Conservation (phyloP, 345 rosid species). For the Citrus glauca region DNA sequence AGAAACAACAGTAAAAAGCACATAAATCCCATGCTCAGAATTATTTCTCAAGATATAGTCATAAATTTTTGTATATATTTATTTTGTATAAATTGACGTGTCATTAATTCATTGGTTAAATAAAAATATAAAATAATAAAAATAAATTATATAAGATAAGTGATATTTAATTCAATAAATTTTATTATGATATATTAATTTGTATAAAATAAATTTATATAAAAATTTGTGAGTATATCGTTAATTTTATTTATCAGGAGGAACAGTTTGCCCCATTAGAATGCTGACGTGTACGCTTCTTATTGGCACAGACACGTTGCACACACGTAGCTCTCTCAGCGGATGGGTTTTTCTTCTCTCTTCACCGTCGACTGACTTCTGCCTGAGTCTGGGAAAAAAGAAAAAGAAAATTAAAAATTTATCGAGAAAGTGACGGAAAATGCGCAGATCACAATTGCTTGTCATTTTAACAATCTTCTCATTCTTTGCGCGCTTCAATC, state of each 20-base stretch:
- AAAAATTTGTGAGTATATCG: no score
- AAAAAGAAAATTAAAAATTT: background rate
- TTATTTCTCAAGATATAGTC: no score
- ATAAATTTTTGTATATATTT: no score
- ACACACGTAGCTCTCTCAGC: conserved; percentile 36
- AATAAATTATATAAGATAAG: no score
- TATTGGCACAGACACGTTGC: conserved; percentile 66
- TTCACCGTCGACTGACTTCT: background rate
- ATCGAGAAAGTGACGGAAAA: conserved; percentile 31
- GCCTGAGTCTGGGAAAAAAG: conserved; percentile 2
- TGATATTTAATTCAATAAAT: no score
- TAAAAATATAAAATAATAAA: no score
- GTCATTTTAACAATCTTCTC: conserved; percentile 24
- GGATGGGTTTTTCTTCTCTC: conserved; percentile 11
- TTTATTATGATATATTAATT: no score
- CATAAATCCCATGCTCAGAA: background rate
- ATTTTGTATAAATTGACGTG: no score
- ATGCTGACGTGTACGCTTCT: conserved; percentile 39
- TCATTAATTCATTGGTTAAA: no score
- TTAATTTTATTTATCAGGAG: background rate
- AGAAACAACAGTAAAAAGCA: background rate
- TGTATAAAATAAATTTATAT: no score
- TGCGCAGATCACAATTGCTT: conserved; percentile 33
- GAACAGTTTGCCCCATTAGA: no score
- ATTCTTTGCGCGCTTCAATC: conserved; percentile 15